Conservation (phyloP, 2,329 filamentous ascomycete genomes). For the Calonectria fujianensis region DNA sequence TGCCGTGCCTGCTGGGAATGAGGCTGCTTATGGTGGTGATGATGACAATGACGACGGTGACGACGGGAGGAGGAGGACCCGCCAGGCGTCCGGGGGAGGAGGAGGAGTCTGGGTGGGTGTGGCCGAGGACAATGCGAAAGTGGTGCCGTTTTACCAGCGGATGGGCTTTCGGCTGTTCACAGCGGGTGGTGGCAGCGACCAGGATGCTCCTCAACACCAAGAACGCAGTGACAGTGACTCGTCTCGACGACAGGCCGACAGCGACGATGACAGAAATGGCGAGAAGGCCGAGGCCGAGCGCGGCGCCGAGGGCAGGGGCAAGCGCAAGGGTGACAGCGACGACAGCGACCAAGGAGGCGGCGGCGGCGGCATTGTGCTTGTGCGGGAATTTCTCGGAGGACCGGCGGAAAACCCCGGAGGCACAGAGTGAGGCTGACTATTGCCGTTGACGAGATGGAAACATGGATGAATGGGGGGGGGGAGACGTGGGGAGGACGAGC, state of each 20-base stretch:
- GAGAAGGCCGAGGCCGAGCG: constrained; percentile 12
- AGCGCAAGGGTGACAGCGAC: constrained; percentile 53
- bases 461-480: constrained; percentile 27
- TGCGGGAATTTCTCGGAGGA: constrained; percentile 51
- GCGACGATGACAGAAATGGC: constrained; percentile 6
- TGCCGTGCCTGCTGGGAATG: constrained; percentile 4
- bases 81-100: constrained; percentile 53
- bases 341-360: constrained; percentile 59
- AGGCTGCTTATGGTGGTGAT: neutral
- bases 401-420: constrained; percentile 44
- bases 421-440: constrained; percentile 34
- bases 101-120: constrained; percentile 64
- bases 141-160: constrained; percentile 69
- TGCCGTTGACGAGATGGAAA: constrained; percentile 34
- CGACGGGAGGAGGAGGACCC: neutral
- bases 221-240: neutral
- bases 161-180: constrained; percentile 65
- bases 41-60: neutral
- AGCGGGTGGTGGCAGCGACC: constrained; percentile 63
- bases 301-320: constrained; percentile 21
- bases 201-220: neutral
- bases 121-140: constrained; percentile 67
- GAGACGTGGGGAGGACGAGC: neutral
- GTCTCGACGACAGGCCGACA: neutral
- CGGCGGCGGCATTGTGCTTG: constrained; percentile 49